These are phyloP conservation scores for Gossypium anomalum DNA, from an alignment of 345 rosid species.

Conservation along the genomic window DNA sequence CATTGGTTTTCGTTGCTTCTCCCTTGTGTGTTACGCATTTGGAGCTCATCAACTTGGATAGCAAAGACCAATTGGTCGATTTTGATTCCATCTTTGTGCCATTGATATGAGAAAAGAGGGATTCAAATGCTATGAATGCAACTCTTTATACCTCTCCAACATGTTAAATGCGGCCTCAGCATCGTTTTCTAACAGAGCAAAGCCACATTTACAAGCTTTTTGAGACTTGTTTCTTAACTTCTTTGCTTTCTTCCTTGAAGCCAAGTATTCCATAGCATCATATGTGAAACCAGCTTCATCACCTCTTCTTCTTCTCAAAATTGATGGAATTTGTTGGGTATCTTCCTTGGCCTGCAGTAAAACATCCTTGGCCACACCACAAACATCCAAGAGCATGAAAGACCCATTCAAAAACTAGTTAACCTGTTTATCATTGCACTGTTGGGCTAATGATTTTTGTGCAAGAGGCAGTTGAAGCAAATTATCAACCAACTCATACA, in stretches of 20 bases:
- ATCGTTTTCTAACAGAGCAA: constrained; percentile 7
- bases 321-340: constrained; percentile 22
- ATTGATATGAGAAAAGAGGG: constrained; percentile 22
- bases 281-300: not conserved
- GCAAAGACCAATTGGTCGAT: constrained; percentile 14
- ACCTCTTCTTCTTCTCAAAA: constrained; percentile 21
- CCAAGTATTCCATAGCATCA: constrained; percentile 15
- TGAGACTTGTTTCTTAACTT: constrained; percentile 16
- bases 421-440: constrained; percentile 14
- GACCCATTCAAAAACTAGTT: constrained; percentile 37
- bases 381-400: constrained; percentile 34
- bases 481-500: constrained; percentile 25
- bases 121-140: constrained; percentile 15
- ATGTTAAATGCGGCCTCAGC: not conserved
- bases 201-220: not conserved
- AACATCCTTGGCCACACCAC: constrained; percentile 27
- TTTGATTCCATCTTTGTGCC: constrained; percentile 18
- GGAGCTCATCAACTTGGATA: constrained; percentile 25
- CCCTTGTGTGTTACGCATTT: constrained; percentile 10
- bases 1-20: not conserved
- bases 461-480: constrained; percentile 24
- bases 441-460: constrained; percentile 28
- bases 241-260: constrained; percentile 16
- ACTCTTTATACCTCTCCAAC: constrained; percentile 18
- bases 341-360: constrained; percentile 26